These are phyloP conservation scores for Ulmus americana DNA, from an alignment of 331 rosid species.

Conservation along the genomic window DNA sequence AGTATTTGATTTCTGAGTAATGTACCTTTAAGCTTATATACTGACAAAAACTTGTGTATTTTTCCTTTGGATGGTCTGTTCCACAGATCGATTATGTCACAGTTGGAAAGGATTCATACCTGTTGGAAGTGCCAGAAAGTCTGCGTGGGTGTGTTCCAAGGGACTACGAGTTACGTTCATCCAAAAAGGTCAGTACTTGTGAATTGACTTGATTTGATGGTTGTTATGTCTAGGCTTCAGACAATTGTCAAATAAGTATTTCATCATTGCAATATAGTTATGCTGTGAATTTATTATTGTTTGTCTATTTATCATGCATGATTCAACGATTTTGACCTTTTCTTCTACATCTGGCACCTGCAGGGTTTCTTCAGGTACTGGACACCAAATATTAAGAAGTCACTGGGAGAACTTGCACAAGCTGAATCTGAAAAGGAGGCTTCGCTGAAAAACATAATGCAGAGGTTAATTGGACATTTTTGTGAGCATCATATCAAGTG, in stretches of 20 bases:
- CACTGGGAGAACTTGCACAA: conserved; percentile 54
- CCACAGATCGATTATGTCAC: conserved; percentile 62
- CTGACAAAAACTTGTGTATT: neutral
- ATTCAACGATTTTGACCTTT: conserved; percentile 1
- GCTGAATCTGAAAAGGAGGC: conserved; percentile 79
- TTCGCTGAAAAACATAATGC: conserved; percentile 62
- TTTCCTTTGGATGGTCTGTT: conserved; percentile 22
- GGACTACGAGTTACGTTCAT: conserved; percentile 79
- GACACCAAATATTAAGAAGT: conserved; percentile 68
- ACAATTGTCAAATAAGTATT: neutral
- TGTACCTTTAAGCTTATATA: neutral
- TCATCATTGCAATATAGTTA: neutral
- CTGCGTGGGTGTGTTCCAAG: conserved; percentile 40
- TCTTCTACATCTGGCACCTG: conserved; percentile 31
- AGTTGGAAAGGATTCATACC: conserved; percentile 78
- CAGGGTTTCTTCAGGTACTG: conserved; percentile 92
- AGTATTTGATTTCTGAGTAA: conserved; percentile 13
- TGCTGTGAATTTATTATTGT: neutral
- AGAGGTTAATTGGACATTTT: conserved; percentile 67
- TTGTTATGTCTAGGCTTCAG: neutral
- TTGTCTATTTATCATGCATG: neutral
- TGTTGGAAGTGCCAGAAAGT: conserved; percentile 87
- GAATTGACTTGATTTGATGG: neutral
- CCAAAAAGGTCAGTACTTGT: conserved; percentile 54
- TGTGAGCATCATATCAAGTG: conserved; percentile 71